Evolutionary conservation across 2,329 filamentous ascomycete species (phyloP).

Genomic region (Sporothrix brasiliensis): DNA sequence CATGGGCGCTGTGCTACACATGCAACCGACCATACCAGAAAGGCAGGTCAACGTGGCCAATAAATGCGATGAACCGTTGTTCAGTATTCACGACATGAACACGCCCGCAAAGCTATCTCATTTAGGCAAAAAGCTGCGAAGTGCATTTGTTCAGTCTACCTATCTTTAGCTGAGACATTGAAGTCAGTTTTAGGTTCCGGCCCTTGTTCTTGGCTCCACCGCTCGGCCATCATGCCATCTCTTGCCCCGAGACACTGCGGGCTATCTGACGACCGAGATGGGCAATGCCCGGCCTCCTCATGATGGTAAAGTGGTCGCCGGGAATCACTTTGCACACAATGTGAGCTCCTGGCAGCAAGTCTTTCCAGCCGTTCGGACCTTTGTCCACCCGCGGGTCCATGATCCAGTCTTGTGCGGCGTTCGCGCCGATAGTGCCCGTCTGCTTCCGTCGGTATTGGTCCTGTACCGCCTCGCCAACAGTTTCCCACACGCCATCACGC

Average conservation of each 20-base stretch:
- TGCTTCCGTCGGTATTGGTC: neutral
- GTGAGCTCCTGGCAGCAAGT: slow-evolving; percentile 3
- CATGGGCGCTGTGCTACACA: too few species aligned
- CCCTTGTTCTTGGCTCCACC: neutral
- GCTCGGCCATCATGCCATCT: neutral
- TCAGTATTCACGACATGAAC: neutral
- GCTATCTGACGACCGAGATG: slow-evolving; percentile 10
- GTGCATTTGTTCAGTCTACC: neutral
- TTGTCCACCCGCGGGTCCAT: slow-evolving; percentile 27
- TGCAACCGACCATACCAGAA: neutral
- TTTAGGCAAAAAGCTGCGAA: slow-evolving; percentile 1
- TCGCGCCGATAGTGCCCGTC: neutral
- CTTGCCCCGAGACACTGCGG: slow-evolving; percentile 18
- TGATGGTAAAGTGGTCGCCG: slow-evolving; percentile 26
- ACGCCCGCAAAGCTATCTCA: slow-evolving; percentile 6
- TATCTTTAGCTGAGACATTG: slow-evolving; percentile 18
- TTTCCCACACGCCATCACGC: slow-evolving; percentile 31
- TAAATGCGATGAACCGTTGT: neutral
- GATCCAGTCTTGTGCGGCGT: slow-evolving; percentile 23
- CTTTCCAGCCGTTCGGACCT: slow-evolving; percentile 22
- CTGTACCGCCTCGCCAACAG: slow-evolving; percentile 21
- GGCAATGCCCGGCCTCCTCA: slow-evolving; percentile 10
- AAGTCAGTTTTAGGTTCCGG: neutral
- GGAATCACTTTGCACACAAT: slow-evolving; percentile 23
- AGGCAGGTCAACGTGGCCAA: neutral